Evolutionary conservation across 305 asterid species (phyloP).

Genomic region (Fraxinus latifolia): DNA sequence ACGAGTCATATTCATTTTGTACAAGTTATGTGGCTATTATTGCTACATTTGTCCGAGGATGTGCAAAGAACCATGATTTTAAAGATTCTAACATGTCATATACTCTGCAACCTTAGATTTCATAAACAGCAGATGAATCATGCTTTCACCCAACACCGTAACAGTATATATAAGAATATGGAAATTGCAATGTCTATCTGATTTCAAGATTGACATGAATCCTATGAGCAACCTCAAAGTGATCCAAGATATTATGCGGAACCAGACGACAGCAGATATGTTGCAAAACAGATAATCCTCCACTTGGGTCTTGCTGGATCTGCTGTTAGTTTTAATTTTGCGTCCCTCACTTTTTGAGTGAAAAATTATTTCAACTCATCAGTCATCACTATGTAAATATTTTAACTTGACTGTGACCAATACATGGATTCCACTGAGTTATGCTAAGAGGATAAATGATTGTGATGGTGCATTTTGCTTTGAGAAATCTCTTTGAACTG

Average conservation of each 20-base stretch:
- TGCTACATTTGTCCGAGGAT: not conserved
- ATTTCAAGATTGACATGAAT: not conserved
- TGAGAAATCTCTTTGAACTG: not conserved
- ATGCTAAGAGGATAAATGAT: not conserved
- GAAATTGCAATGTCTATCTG: not conserved
- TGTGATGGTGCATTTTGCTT: constrained; percentile 1
- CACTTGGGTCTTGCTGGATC: not conserved
- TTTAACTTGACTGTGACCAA: not conserved
- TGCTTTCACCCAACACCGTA: not conserved
- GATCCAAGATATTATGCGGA: not conserved
- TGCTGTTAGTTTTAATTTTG: not conserved
- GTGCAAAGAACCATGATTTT: not conserved
- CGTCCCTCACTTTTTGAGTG: not conserved
- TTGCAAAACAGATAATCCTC: not conserved
- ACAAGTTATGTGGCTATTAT: not conserved
- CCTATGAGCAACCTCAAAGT: not conserved
- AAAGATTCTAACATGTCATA: not conserved
- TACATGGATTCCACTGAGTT: not conserved
- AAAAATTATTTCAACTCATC: not conserved
- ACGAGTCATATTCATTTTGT: not conserved
- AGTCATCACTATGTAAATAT: not conserved
- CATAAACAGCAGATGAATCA: not conserved
- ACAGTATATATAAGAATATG: not conserved
- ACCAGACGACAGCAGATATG: not conserved
- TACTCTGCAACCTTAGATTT: not conserved